A percentile compares a stretch with the other conserved stretches of the same genome.
Conservation (phyloP, 495 filamentous ascomycete species). For the Mycothermus thermophilus region DNA sequence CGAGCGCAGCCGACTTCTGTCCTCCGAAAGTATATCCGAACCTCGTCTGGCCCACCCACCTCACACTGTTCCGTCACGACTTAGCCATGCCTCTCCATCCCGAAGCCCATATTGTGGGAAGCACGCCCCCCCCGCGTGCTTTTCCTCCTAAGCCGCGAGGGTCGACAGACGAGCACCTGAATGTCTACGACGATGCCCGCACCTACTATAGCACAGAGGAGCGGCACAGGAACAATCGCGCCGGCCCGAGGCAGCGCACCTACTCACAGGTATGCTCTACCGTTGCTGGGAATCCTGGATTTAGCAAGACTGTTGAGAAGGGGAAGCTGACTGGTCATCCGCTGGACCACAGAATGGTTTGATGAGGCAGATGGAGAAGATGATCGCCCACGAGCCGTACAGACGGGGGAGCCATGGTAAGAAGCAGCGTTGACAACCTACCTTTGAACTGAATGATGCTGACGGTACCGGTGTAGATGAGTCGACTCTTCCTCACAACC, state of each 20-base stretch:
- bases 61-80: not conserved
- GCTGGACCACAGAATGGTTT: conserved; percentile 31
- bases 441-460: not conserved
- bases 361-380: conserved; percentile 28
- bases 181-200: conserved; percentile 33
- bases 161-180: conserved; percentile 23
- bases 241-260: conserved; percentile 30
- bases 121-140: conserved; percentile 1
- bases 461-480: conserved; percentile 22
- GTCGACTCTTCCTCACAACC: conserved; percentile 33
- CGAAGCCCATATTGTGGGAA: conserved; percentile 3
- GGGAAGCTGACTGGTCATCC: too few species aligned
- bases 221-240: conserved; percentile 27
- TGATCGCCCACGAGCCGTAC: conserved; percentile 30
- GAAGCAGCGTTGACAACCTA: too few species aligned
- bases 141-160: conserved; percentile 7
- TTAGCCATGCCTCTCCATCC: conserved; percentile 8
- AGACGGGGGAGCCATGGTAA: conserved; percentile 37
- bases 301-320: too few species aligned
- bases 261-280: conserved; percentile 38
- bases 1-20: not conserved
- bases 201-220: conserved; percentile 37
- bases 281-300: too few species aligned
- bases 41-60: not conserved
- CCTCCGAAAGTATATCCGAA: not conserved